Base-by-base conservation (phyloP, 2,329 filamentous ascomycete species). In the Leptographium lundbergii region DNA sequence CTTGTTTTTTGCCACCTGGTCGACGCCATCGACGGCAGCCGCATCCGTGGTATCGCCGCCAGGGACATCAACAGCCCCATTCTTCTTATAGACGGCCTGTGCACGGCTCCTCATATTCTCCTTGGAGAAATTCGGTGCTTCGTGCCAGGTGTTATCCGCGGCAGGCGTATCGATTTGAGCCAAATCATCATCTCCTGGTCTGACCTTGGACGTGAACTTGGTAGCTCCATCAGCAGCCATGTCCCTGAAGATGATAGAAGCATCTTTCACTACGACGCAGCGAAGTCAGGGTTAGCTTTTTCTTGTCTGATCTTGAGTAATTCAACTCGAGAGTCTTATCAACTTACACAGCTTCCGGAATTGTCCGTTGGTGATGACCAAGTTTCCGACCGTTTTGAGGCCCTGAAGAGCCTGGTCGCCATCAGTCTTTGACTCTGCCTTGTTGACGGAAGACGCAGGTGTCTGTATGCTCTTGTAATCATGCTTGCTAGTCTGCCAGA, bases 321-420 rank as follows among this genome's bases (percentile, higher is more conserved):
- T 14, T 3, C n/a, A 56, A 17, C 17, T 17, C 19, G 32, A 9
- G 34, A n/a, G 7, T 2, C 17, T 4, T 27, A 14, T 13, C 3
- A 54, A 82, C 86, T 72, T 81, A 87, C 88, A 74, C 39, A 96
- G 82, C 76, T 96, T 96, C 66, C 91, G 83, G 79, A 95, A 96
- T 71, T 97, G 91, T 65, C 94, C 94, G 67, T 99, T 99, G 67
- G 91, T 95, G 68, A 97, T 87, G 66, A 97, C 77, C 60, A 99
- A 78, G 22, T 87, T 91, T 57, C 92, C 94, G 0, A 99, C 78
- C 4, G 90, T 96, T 66, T 90, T 86, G 52, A 99, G 74, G 29
- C 92, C 94, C 63, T 96, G 84, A 10, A 95, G 77, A 1, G 88
- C 90, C 70, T 92, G 81, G 63, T 94, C 84, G 48, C 87, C 89